Conservation (phyloP, 352 stramenopile genomes). For the Paralagenidium karlingii region DNA sequence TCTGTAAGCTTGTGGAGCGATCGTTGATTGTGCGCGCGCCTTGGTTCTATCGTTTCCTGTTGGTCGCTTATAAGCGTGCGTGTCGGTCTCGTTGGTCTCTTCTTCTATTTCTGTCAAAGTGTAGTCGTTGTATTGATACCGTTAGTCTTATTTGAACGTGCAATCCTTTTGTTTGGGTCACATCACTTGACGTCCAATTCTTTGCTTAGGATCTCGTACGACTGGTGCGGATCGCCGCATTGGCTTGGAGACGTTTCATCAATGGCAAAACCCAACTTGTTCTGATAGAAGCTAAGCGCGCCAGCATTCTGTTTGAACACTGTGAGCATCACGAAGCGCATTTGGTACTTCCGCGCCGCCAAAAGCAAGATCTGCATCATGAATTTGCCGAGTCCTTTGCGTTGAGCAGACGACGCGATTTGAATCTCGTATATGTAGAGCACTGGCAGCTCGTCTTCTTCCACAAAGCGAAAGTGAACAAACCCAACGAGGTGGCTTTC, state of each 20-base stretch:
- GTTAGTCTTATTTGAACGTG: too few species aligned
- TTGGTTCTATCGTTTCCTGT: too few species aligned
- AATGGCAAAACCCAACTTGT: constrained; percentile 76
- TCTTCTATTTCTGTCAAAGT: too few species aligned
- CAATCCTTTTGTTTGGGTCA: too few species aligned
- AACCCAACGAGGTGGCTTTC: constrained; percentile 50
- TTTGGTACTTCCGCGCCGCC: constrained; percentile 54
- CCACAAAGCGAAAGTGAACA: constrained; percentile 89
- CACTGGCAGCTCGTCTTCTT: constrained; percentile 82
- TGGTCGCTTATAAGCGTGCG: too few species aligned
- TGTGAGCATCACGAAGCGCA: constrained; percentile 89
- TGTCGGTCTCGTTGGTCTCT: too few species aligned
- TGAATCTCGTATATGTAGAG: constrained; percentile 94
- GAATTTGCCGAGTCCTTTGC: constrained; percentile 77
- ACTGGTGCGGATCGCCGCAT: constrained; percentile 49
- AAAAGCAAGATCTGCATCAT: constrained; percentile 86
- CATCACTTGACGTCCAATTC: too few species aligned
- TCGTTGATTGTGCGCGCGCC: too few species aligned
- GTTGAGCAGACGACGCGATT: constrained; percentile 40
- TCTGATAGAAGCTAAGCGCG: constrained; percentile 85
- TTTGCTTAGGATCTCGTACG: constrained; percentile 83
- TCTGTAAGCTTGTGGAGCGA: too few species aligned
- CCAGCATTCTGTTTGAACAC: constrained; percentile 86
- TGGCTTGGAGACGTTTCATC: constrained; percentile 85
- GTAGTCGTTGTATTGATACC: too few species aligned